Base-by-base conservation (phyloP, 2,329 filamentous ascomycete genomes). In the Trichoderma aggressivum region DNA sequence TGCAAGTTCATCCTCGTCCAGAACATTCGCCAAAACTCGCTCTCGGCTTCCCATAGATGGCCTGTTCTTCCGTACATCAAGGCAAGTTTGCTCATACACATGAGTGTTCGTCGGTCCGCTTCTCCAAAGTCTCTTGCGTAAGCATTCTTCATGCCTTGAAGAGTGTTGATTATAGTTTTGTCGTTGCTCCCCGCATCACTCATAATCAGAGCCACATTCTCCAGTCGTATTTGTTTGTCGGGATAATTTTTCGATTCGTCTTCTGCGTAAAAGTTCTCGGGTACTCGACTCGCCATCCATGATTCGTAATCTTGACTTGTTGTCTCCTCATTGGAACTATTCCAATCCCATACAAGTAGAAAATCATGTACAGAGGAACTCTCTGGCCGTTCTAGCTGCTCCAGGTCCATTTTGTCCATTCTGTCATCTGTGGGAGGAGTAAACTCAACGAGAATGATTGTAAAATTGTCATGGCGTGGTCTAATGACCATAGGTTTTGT, bases 311-410 rank as follows among this genome's bases (percentile, higher is more conserved):
- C 43, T 61, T 6, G 39, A 32, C 36, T 26, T n/a, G 24, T 21
- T n/a, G 18, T n/a, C 14, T 53, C 24, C 14, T 28, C 56, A 14
- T 8, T 3, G 5, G 39, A 11, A 8, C 12, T 21, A 16, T 69
- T 26, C 66, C 66, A 69, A 26, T 69, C 66, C 66, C 66, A 69
- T 16, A 69, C 21, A 34, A 69, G 66, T 11, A 69, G 8, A 34
- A 69, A 61, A 11, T 69, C 56, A 7, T 53, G 39, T 2, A 18
- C 0, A 32, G 43, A 61, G 4, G 66, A 34, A 5, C 1, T 28
- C 11, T 8, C 26, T 16, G 28, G 18, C 32, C 12, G n/a, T 16
- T 26, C 28, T n/a, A 34, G 16, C 28, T 10, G 5, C 10, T 28
- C 56, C 0, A 28, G 0, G 1, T 26, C 21, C 32, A 3, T 26